These are phyloP conservation scores for Dipteronia dyeriana DNA, from an alignment of 345 rosid species.

Conservation along the genomic window DNA sequence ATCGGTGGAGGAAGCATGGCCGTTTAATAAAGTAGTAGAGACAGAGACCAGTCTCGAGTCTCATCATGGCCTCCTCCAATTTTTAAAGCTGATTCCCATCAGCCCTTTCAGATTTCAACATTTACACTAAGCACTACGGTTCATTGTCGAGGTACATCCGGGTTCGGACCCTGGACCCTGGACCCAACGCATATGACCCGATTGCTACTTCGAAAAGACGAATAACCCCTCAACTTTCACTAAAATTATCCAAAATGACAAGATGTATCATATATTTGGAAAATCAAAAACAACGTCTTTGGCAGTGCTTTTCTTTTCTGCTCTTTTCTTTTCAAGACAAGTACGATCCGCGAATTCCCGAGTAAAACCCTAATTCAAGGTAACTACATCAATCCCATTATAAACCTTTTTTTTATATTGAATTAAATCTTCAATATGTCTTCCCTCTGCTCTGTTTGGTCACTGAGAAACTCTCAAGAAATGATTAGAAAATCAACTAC, in stretches of 20 bases:
- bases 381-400: background rate
- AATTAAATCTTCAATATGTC: background rate
- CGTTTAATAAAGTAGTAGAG: too few species aligned
- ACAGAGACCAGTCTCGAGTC: too few species aligned
- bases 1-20: too few species aligned
- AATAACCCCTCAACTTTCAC: background rate
- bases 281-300: background rate
- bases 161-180: too few species aligned
- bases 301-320: background rate
- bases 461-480: background rate
- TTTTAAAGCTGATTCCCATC: too few species aligned
- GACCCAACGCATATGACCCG: too few species aligned
- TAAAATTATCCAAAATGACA: background rate
- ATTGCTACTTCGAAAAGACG: background rate
- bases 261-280: background rate
- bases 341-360: background rate
- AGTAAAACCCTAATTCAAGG: conserved; percentile 2
- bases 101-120: too few species aligned
- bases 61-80: too few species aligned
- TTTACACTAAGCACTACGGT: too few species aligned
- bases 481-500: background rate
- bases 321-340: background rate
- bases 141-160: too few species aligned
- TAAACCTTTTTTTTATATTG: background rate
- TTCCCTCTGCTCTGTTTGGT: background rate